Percentiles rank a stretch among this genome's conserved stretches.
Conservation (phyloP, 306 rosid genomes). For the Dryas drummondii region DNA sequence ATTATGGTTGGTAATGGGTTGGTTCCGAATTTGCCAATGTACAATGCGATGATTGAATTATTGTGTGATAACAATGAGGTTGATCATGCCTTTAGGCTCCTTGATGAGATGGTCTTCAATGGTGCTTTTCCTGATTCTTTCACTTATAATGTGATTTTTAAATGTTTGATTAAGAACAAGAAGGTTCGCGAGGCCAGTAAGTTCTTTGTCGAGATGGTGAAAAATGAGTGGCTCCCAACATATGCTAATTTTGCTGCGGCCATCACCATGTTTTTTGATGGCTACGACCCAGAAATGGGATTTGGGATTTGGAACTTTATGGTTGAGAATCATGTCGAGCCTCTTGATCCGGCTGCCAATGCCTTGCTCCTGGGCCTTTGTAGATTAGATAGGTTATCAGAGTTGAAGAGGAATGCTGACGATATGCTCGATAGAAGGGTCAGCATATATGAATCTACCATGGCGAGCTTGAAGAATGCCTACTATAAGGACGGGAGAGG, state of each 20-base stretch:
- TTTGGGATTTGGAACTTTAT: slow-evolving; percentile 57
- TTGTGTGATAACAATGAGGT: slow-evolving; percentile 43
- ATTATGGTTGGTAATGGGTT: slow-evolving; percentile 42
- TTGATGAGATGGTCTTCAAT: slow-evolving; percentile 59
- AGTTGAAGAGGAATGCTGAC: slow-evolving; percentile 46
- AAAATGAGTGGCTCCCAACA: slow-evolving; percentile 58
- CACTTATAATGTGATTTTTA: slow-evolving; percentile 66
- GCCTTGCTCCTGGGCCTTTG: slow-evolving; percentile 62
- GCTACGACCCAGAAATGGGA: slow-evolving; percentile 71
- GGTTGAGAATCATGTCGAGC: slow-evolving; percentile 49
- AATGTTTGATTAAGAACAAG: slow-evolving; percentile 59
- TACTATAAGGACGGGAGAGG: slow-evolving; percentile 57
- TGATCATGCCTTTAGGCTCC: slow-evolving; percentile 44
- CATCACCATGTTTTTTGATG: slow-evolving; percentile 53
- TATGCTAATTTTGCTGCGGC: slow-evolving; percentile 51
- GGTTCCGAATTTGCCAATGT: slow-evolving; percentile 56
- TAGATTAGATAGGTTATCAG: slow-evolving; percentile 46
- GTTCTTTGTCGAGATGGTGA: slow-evolving; percentile 67
- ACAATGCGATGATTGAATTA: slow-evolving; percentile 65
- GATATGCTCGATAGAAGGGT: slow-evolving; percentile 56
- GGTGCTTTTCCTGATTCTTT: slow-evolving; percentile 64
- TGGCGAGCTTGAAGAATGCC: slow-evolving; percentile 46
- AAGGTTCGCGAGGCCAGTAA: slow-evolving; percentile 40
- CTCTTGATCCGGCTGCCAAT: slow-evolving; percentile 57
- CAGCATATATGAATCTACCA: slow-evolving; percentile 53